Evolutionary conservation across 805 yeast genomes (phyloP), one percentile per base, ranked within the genome.

Genomic region (Wickerhamomyces sydowiorum): DNA sequence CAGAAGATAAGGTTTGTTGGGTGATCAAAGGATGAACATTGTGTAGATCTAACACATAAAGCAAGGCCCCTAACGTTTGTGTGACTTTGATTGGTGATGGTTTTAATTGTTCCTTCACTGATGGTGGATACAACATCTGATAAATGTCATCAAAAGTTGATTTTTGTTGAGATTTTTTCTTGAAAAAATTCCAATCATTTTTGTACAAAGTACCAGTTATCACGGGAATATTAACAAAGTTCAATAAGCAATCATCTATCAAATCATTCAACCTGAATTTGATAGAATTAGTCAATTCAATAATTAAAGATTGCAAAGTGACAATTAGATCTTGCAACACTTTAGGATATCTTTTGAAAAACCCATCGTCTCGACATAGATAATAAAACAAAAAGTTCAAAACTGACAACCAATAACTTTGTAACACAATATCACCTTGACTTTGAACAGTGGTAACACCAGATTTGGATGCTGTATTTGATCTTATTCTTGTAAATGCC

Each of bases 361-460:
- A 71, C 0, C 65, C 61, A 13, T 77, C 82, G 54, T 84, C 93
- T 46, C 85, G 78, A 34, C 77, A 67, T 27, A 91, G 57, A 61
- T 87, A 91, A 60, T 84, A 91, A 54, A 83, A 81, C 39, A 91
- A 64, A 50, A 86, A 80, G 45, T 86, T 85, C 36, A 85, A 59
- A 21, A 85, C 82, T 5, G 96, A 80, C 29, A 93, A 73, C 98
- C 98, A 93, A 59, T 88, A 91, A 39, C 95, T 82, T 47, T 82
- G 72, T 32, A 73, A 57, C 15, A 85, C 85, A 42, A 84, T 80
- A 55, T 85, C 91, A 25, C 81, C 83, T 27, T 56, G 58, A 38
- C 59, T 56, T 47, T 61, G 61, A 34, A 50, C 56, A 66, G 67
- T 64, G 33, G 72, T 66, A 10, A 75, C 77, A 1, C 86, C 86